Base-by-base conservation (phyloP, 225 moss, liverwort and hornwort genomes). In the Neckera pumila region DNA sequence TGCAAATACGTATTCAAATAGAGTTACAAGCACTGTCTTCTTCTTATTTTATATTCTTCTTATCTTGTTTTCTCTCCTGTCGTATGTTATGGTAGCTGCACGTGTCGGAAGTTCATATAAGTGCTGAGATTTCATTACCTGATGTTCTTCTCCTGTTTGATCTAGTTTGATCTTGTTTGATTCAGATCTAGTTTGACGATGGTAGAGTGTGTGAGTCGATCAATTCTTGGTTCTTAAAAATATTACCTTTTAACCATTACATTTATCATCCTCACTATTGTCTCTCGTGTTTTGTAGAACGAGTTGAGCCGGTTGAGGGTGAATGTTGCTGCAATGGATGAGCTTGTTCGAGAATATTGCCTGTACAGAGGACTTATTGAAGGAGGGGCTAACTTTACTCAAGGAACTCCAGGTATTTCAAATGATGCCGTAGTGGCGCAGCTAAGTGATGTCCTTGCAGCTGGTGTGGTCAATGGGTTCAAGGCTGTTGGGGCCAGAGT, bases 321-420 rank as follows among this genome's bases (percentile, higher is more conserved):
- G 85, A 93, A 92, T 79, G 87, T 83, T 85, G 80, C 92, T 82
- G 90, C 92, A 82, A 90, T 96, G 88, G 95, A 96, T 85, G 96
- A 96, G 90, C 88, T 96, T 86, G 96, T 95, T 62, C 94, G 90
- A 79, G 96, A 96, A 89, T 96, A 96, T 89, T 93, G 96, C 89
- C 73, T 96, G 87, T 96, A 95, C 90, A 95, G 96, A 90, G 96
- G 96, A 85, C 92, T 96, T 40, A 90, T 93, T 82, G 95, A 93
- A 88, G 91, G 96, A 86, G 90, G 91, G 67, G 84, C 89, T 47
- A 90, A 87, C 34, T 85, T 85, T 76, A 90, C 84, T 63, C 82
- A 82, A 86, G 89, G 87, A 81, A 83, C 87, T 57, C 88, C 76
- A 84, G 84, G 83, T 71, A 86, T 78, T 76, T 90, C 95, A 84